Percentiles rank a stretch among this genome's conserved stretches.
These are phyloP conservation scores for Digitaria exilis DNA, from an alignment of 202 grass and related monocot genomes.

Conservation along the genomic window DNA sequence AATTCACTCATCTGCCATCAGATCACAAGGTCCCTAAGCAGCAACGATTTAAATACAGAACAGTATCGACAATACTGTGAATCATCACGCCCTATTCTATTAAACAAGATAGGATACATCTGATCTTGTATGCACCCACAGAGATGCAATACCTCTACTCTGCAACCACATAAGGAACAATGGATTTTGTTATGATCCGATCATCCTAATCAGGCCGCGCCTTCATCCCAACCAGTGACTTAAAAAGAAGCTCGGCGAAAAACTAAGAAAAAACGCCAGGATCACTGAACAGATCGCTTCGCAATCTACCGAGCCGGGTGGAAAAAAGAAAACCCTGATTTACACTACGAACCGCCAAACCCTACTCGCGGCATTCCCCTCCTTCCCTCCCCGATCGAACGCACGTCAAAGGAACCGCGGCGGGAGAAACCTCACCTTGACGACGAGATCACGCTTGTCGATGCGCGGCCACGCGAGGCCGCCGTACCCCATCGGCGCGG, in stretches of 20 bases:
- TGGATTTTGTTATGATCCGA: not conserved
- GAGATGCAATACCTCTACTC: not conserved
- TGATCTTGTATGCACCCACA: not conserved
- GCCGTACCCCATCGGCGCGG: not conserved
- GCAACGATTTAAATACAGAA: not conserved
- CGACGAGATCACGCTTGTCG: conserved; percentile 24
- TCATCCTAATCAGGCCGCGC: not conserved
- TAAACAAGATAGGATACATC: not conserved
- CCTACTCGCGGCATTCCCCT: conserved; percentile 1
- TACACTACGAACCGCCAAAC: not conserved
- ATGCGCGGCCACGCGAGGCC: not conserved
- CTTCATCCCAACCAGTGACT: not conserved
- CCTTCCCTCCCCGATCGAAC: not conserved
- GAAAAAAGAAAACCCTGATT: not conserved
- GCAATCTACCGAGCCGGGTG: not conserved
- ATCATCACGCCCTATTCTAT: not conserved
- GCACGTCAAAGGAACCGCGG: too few species aligned
- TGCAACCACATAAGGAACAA: not conserved
- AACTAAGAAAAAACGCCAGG: not conserved
- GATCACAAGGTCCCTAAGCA: not conserved
- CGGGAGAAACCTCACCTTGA: conserved; percentile 42
- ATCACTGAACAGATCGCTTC: not conserved
- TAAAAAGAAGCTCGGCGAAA: not conserved
- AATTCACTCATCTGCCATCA: not conserved
- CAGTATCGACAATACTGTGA: not conserved